A percentile compares a stretch with the other conserved stretches of the same genome.
These are phyloP conservation scores for Gaertneriomyces semiglobifer DNA, from an alignment of 192 early-diverging fungal genomes.

Conservation along the genomic window DNA sequence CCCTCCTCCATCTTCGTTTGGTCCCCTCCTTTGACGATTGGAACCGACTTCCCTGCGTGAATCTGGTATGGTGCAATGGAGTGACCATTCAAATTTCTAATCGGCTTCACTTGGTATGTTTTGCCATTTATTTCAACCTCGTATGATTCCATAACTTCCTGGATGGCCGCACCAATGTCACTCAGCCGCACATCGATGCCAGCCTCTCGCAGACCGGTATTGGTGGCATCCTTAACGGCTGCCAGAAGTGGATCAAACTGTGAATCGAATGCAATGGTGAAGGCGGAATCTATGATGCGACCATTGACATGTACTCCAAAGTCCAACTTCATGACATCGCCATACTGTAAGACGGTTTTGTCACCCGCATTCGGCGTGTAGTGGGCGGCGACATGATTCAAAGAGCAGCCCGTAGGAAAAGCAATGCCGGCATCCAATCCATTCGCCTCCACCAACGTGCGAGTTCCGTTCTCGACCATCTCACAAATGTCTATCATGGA, in stretches of 20 bases:
- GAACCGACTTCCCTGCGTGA: slow-evolving; percentile 91
- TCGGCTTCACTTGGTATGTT: slow-evolving; percentile 85
- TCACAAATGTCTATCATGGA: slow-evolving; percentile 89
- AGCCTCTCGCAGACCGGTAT: slow-evolving; percentile 90
- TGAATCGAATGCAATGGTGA: slow-evolving; percentile 90
- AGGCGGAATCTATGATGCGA: slow-evolving; percentile 93
- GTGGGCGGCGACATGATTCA: slow-evolving; percentile 96
- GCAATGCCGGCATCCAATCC: slow-evolving; percentile 85
- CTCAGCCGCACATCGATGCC: slow-evolving; percentile 94
- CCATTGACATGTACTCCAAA: slow-evolving; percentile 93
- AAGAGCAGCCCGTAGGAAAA: slow-evolving; percentile 91
- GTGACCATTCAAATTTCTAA: slow-evolving; percentile 96
- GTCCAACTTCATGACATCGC: slow-evolving; percentile 96
- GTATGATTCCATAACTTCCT: slow-evolving; percentile 98
- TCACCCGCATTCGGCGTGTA: slow-evolving; percentile 98
- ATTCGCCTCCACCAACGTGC: slow-evolving; percentile 81
- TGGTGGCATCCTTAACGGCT: slow-evolving; percentile 93
- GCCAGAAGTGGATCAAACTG: slow-evolving; percentile 78
- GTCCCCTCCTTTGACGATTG: slow-evolving; percentile 86
- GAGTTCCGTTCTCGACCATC: slow-evolving; percentile 90
- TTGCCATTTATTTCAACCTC: slow-evolving; percentile 94
- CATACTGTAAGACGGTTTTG: slow-evolving; percentile 78
- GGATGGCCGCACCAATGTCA: slow-evolving; percentile 92
- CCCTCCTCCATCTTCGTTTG: slow-evolving; percentile 82
- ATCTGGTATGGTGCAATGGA: slow-evolving; percentile 89